These are phyloP conservation scores for Sphagnum contortum DNA, from an alignment of 225 moss, liverwort and hornwort species.

Conservation along the genomic window DNA sequence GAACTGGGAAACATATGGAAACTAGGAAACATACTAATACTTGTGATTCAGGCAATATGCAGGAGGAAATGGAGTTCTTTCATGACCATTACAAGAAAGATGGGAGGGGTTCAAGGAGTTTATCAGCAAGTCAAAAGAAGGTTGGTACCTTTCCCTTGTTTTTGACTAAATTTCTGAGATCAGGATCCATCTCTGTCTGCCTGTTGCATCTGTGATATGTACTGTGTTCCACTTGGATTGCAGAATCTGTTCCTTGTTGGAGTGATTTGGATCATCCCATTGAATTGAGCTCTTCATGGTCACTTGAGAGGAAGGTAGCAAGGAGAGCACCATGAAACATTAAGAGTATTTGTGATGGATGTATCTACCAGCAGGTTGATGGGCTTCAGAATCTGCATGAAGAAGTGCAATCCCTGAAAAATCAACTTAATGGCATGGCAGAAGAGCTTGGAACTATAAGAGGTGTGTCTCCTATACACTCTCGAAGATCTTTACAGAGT, in stretches of 20 bases:
- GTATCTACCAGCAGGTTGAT: conserved; percentile 16
- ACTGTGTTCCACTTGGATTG: background rate
- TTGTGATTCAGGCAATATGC: conserved; percentile 39
- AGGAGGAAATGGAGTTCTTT: conserved; percentile 52
- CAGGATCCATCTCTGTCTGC: too few relatives aligned
- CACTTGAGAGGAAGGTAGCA: too few relatives aligned
- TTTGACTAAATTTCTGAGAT: conserved; percentile 10
- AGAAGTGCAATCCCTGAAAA: conserved; percentile 31
- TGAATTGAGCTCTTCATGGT: background rate
- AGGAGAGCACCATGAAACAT: too few relatives aligned
- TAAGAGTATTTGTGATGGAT: background rate
- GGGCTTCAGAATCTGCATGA: conserved; percentile 39
- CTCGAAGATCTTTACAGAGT: conserved; percentile 16
- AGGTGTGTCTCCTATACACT: conserved; percentile 27
- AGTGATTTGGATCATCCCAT: background rate
- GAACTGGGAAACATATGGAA: too few relatives aligned
- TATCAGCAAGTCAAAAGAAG: conserved; percentile 11
- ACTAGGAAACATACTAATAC: too few relatives aligned
- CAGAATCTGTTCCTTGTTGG: background rate
- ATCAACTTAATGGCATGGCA: conserved; percentile 31
- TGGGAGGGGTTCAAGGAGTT: conserved; percentile 10
- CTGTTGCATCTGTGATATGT: background rate
- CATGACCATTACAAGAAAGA: conserved; percentile 29
- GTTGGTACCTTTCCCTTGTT: conserved; percentile 15
- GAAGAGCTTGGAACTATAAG: conserved; percentile 33